These are phyloP conservation scores for Diaporthe sp. DNA, from an alignment of 2,329 filamentous ascomycete genomes.

Conservation along the genomic window DNA sequence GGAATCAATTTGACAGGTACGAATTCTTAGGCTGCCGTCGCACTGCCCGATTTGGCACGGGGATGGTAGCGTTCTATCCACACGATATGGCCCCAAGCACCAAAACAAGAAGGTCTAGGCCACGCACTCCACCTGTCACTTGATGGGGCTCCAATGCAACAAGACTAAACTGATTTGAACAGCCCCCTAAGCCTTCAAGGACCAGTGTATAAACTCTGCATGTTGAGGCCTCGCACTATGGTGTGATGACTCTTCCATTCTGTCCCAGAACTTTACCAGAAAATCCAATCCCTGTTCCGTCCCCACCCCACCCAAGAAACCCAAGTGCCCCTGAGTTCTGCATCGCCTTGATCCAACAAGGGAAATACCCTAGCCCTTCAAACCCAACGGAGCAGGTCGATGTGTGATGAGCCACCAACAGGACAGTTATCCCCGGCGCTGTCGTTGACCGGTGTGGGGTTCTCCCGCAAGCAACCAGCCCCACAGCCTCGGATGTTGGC, in stretches of 20 bases:
- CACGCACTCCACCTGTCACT: background rate
- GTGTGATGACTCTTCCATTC: background rate
- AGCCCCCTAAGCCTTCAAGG: background rate
- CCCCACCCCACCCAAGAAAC: background rate
- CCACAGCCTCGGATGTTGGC: background rate
- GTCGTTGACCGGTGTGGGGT: conserved; percentile 7
- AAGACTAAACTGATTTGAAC: too few relatives aligned
- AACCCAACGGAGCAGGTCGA: background rate
- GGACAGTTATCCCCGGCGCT: background rate
- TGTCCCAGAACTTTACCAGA: background rate
- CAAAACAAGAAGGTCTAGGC: background rate
- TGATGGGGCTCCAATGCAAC: too few relatives aligned
- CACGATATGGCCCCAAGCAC: background rate
- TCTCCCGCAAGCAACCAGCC: background rate
- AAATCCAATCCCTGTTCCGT: background rate
- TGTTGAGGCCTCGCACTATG: background rate
- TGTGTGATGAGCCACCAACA: background rate
- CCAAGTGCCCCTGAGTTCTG: background rate
- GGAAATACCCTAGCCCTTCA: background rate
- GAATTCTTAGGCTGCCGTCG: background rate
- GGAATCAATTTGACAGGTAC: too few relatives aligned
- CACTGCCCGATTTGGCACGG: background rate
- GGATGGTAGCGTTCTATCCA: background rate
- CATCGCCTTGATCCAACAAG: background rate
- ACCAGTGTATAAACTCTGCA: background rate